These are phyloP conservation scores for Wallacemonas sp. DNA, from an alignment of 208 protist species.

Conservation along the genomic window DNA sequence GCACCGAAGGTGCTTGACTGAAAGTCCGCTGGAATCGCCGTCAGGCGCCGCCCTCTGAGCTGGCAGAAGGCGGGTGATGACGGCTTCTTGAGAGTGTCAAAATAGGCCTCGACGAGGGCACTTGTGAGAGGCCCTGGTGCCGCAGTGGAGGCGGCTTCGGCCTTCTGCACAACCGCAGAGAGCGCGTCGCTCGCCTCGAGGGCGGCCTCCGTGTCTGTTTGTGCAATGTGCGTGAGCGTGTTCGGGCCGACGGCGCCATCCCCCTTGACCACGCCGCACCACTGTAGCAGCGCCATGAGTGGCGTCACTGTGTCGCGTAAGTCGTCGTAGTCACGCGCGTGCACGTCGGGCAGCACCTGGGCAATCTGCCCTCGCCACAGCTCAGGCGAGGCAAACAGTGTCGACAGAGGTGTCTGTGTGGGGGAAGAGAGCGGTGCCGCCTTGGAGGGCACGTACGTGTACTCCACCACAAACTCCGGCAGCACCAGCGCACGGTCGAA, in stretches of 20 bases:
- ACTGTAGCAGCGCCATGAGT: slow-evolving; percentile 25
- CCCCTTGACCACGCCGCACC: slow-evolving; percentile 11
- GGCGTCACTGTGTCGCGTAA: slow-evolving; percentile 15
- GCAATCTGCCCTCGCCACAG: slow-evolving; percentile 9
- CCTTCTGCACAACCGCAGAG: neutral
- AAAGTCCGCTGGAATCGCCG: slow-evolving; percentile 39
- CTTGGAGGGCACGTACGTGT: slow-evolving; percentile 53
- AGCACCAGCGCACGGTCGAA: slow-evolving; percentile 81
- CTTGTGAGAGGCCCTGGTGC: slow-evolving; percentile 25
- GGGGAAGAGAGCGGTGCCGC: neutral
- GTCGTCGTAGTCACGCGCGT: slow-evolving; percentile 17
- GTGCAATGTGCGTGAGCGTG: slow-evolving; percentile 41
- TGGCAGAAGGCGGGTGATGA: slow-evolving; percentile 27
- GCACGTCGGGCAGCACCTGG: slow-evolving; percentile 4
- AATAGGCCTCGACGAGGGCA: slow-evolving; percentile 35
- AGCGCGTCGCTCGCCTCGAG: slow-evolving; percentile 10
- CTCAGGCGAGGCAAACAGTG: slow-evolving; percentile 22
- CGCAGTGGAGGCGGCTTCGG: neutral
- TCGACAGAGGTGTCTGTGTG: slow-evolving; percentile 13
- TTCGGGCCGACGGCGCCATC: slow-evolving; percentile 10
- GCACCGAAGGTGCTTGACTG: slow-evolving; percentile 18
- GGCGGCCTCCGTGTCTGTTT: slow-evolving; percentile 42
- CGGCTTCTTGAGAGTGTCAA: slow-evolving; percentile 16
- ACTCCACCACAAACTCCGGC: slow-evolving; percentile 89
- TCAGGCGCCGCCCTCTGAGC: slow-evolving; percentile 41